A percentile compares a stretch with the other conserved stretches of the same genome.
These are phyloP conservation scores for Kuraishia molischiana DNA, from an alignment of 805 yeast species.

Conservation along the genomic window DNA sequence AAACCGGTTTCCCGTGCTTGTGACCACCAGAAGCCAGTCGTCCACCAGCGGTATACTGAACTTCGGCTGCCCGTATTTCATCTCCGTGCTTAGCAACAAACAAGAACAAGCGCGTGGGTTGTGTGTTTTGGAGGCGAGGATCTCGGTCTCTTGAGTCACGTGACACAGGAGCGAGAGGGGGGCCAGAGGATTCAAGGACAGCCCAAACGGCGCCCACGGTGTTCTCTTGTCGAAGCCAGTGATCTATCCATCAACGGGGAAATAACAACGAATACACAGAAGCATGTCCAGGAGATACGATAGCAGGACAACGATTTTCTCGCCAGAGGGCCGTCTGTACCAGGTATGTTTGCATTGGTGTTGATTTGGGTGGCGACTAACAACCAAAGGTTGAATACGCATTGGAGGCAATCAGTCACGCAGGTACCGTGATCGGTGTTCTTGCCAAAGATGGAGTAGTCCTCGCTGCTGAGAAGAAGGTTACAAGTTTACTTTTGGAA, in stretches of 20 bases:
- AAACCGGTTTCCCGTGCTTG: slow-evolving; percentile 14
- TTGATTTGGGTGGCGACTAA: slow-evolving; percentile 1
- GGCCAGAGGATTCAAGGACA: no score
- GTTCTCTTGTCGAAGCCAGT: no score
- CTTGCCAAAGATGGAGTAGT: slow-evolving; percentile 82
- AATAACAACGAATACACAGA: no score
- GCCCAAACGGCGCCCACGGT: no score
- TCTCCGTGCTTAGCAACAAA: no score
- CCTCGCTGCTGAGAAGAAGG: slow-evolving; percentile 93
- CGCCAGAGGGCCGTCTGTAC: slow-evolving; percentile 97
- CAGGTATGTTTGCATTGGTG: slow-evolving; percentile 42
- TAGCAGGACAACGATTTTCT: slow-evolving; percentile 95
- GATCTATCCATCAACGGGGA: no score
- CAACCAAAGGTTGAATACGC: slow-evolving; percentile 74
- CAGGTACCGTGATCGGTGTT: slow-evolving; percentile 76
- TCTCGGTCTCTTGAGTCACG: no score
- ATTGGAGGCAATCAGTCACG: slow-evolving; percentile 78
- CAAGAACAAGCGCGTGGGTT: no score
- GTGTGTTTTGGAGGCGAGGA: no score
- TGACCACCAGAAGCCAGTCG: slow-evolving; percentile 13
- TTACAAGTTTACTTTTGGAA: slow-evolving; percentile 84
- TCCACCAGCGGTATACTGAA: slow-evolving; percentile 1
- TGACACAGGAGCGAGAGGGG: no score
- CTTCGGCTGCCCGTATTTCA: slow-evolving; percentile 4
- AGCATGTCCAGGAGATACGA: slow-evolving; percentile 95